These are phyloP conservation scores for Brassica rapa DNA, from an alignment of 345 rosid genomes.

Conservation along the genomic window DNA sequence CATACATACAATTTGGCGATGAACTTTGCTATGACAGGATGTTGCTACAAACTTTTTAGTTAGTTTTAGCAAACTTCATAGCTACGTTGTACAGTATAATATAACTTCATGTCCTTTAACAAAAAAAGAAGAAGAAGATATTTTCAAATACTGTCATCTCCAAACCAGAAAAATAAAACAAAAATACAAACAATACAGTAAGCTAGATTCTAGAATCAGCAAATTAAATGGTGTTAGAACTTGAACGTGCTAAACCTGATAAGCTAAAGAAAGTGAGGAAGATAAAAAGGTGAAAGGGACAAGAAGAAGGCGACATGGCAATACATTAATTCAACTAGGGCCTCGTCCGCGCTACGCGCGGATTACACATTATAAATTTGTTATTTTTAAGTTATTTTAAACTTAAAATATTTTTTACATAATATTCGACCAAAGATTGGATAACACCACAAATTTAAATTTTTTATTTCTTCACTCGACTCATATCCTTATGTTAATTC, in stretches of 20 bases:
- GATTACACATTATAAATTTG: too few species aligned
- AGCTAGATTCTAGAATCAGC: neutral
- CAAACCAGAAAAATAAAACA: neutral
- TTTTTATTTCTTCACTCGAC: too few species aligned
- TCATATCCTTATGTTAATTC: too few species aligned
- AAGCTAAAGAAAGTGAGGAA: constrained; percentile 31
- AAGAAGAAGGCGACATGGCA: constrained; percentile 28
- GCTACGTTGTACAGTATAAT: neutral
- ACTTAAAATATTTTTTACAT: too few species aligned
- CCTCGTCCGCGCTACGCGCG: too few species aligned
- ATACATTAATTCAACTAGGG: constrained; percentile 26
- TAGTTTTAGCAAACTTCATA: neutral
- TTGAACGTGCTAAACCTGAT: constrained; percentile 34
- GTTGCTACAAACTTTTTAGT: neutral
- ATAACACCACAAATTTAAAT: too few species aligned
- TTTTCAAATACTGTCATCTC: neutral
- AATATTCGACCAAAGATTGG: too few species aligned
- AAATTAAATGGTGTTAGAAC: constrained; percentile 22
- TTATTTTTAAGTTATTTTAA: too few species aligned
- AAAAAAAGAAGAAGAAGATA: neutral
- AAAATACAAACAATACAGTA: neutral
- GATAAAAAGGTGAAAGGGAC: constrained; percentile 31
- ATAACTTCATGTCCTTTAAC: neutral
- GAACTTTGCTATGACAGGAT: neutral
- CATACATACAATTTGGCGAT: neutral